These are phyloP conservation scores for Rhytidhysteron rufulum DNA, from an alignment of 2,329 filamentous ascomycete species.

Conservation along the genomic window DNA sequence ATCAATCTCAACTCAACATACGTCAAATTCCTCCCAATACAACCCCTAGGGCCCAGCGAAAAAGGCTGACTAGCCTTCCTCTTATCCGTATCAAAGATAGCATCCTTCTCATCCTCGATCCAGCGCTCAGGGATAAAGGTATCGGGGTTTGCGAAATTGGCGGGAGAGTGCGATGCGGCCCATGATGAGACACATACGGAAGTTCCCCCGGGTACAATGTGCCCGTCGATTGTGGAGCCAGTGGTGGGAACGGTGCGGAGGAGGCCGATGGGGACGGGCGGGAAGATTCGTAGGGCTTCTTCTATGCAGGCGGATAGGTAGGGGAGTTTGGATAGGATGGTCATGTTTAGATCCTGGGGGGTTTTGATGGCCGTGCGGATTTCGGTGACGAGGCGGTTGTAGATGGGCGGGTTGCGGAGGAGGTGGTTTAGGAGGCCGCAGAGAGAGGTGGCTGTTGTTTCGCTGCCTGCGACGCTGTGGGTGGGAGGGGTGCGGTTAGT, in stretches of 20 bases:
- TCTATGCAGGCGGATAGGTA: slow-evolving; percentile 46
- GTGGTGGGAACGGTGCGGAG: slow-evolving; percentile 32
- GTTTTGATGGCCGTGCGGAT: slow-evolving; percentile 21
- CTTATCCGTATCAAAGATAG: slow-evolving; percentile 16
- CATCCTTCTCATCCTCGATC: slow-evolving; percentile 17
- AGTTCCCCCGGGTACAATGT: slow-evolving; percentile 32
- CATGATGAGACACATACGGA: slow-evolving; percentile 25
- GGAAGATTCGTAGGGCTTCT: slow-evolving; percentile 45
- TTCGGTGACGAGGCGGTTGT: slow-evolving; percentile 22
- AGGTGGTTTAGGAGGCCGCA: slow-evolving; percentile 29
- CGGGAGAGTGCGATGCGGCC: slow-evolving; percentile 23
- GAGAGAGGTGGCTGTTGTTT: slow-evolving; percentile 31
- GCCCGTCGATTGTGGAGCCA: slow-evolving; percentile 35
- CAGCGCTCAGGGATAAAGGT: slow-evolving; percentile 34
- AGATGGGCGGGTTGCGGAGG: slow-evolving; percentile 21
- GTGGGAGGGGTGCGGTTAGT: slow-evolving; percentile 1
- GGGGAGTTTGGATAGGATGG: slow-evolving; percentile 21
- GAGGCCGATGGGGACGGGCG: slow-evolving; percentile 42
- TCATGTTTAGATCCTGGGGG: slow-evolving; percentile 31
- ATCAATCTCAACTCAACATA: slow-evolving; percentile 34
- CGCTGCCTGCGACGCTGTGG: slow-evolving; percentile 27
- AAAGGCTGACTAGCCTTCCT: slow-evolving; percentile 31
- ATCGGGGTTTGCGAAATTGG: slow-evolving; percentile 31
- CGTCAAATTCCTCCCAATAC: slow-evolving; percentile 29
- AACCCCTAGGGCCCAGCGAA: slow-evolving; percentile 25